phyloP scores from a whole-genome alignment of 805 yeast genomes.

The Kluyveromyces starmeri region DNA sequence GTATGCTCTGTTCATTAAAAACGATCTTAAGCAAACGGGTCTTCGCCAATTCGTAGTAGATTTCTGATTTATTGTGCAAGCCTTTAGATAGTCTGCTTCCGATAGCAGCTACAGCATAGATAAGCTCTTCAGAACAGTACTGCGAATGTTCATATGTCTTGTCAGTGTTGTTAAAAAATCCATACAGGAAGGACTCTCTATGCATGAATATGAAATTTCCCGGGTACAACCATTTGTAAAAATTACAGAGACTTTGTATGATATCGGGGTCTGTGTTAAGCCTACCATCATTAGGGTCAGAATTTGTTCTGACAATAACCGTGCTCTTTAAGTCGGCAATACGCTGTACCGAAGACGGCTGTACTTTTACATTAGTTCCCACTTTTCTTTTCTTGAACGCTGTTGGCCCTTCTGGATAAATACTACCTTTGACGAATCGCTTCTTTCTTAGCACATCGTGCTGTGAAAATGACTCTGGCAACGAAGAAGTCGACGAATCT shows the following conservation, averaged over 20 bases:
- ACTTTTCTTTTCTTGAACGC: slow-evolving; percentile 15
- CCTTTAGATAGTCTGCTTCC: slow-evolving; percentile 45
- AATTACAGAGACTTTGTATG: slow-evolving; percentile 26
- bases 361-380: neutral
- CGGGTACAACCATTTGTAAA: slow-evolving; percentile 60
- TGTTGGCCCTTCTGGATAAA: slow-evolving; percentile 29
- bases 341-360: slow-evolving; percentile 19
- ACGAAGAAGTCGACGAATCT: neutral
- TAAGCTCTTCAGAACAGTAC: slow-evolving; percentile 47
- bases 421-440: slow-evolving; percentile 25
- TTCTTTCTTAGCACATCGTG: slow-evolving; percentile 10
- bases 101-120: slow-evolving; percentile 49
- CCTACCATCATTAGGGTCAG: slow-evolving; percentile 10
- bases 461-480: neutral
- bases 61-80: slow-evolving; percentile 33
- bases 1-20: slow-evolving; percentile 30
- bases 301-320: slow-evolving; percentile 20
- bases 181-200: slow-evolving; percentile 52
- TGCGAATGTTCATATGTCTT: slow-evolving; percentile 32
- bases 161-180: slow-evolving; percentile 48
- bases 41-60: slow-evolving; percentile 42
- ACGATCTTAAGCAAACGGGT: slow-evolving; percentile 31
- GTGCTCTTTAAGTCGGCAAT: slow-evolving; percentile 28
- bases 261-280: slow-evolving; percentile 25
- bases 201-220: slow-evolving; percentile 55